These are phyloP conservation scores for Durusdinium trenchii DNA, from an alignment of 73 alveolate genomes.

Conservation along the genomic window DNA sequence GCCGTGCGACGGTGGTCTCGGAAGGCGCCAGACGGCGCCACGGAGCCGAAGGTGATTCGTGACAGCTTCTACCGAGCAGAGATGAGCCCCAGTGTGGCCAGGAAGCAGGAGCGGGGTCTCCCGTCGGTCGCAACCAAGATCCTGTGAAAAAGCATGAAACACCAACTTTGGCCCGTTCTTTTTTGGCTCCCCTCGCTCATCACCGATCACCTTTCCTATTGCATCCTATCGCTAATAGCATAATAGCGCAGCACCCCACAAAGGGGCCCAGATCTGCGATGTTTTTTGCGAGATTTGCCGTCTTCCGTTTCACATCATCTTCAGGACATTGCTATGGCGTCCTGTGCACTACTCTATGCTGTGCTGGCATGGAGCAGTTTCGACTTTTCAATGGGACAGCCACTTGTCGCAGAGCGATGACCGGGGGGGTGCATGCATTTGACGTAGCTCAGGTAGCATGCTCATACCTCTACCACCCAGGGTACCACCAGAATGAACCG, in stretches of 20 bases:
- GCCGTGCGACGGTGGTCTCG: too few species aligned
- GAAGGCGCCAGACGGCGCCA: too few species aligned
- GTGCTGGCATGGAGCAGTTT: slow-evolving; percentile 28
- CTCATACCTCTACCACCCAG: too few species aligned
- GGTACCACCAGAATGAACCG: too few species aligned
- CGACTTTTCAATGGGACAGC: slow-evolving; percentile 55
- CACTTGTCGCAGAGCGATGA: slow-evolving; percentile 6
- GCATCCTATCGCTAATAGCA: neutral
- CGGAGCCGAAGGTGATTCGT: slow-evolving; percentile 45
- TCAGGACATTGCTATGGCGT: slow-evolving; percentile 41
- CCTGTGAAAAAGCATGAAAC: neutral
- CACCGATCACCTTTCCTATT: neutral
- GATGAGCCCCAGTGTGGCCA: slow-evolving; percentile 43
- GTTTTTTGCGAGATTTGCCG: neutral
- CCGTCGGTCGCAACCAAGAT: neutral
- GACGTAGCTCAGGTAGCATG: too few species aligned
- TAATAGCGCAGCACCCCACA: too few species aligned
- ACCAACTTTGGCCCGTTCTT: neutral
- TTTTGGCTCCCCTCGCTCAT: neutral
- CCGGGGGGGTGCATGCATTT: too few species aligned
- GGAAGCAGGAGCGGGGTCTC: slow-evolving; percentile 73
- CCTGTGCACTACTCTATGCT: slow-evolving; percentile 40
- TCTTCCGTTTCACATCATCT: neutral
- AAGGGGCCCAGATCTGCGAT: too few species aligned
- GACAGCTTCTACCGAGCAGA: slow-evolving; percentile 54